Conservation (phyloP, 2,329 filamentous ascomycete species). For the Venturia pyrina region DNA sequence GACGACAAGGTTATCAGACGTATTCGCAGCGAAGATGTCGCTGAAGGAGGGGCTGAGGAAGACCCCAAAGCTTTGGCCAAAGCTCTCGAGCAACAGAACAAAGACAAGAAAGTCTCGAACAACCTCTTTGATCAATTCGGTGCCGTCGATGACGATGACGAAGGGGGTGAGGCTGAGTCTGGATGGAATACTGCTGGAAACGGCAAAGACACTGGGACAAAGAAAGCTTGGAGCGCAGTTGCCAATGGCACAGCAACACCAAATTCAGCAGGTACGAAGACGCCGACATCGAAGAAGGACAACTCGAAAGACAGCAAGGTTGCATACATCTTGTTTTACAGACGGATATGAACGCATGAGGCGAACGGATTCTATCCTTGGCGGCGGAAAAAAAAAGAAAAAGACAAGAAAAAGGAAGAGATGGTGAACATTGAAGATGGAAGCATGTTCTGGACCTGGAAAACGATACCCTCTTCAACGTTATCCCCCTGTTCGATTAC, state of each 20-base stretch:
- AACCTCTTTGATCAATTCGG: constrained; percentile 65
- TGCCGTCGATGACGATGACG: constrained; percentile 55
- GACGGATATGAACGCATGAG: constrained; percentile 45
- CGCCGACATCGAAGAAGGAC: constrained; percentile 49
- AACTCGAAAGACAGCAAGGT: constrained; percentile 86
- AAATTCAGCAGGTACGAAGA: constrained; percentile 51
- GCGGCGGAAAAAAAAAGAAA: not conserved
- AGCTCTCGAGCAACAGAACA: constrained; percentile 57
- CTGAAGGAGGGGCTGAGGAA: constrained; percentile 73
- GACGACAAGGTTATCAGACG: constrained; percentile 88
- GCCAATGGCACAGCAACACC: constrained; percentile 44
- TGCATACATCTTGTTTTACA: constrained; percentile 92
- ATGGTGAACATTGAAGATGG: not conserved
- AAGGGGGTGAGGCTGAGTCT: constrained; percentile 30
- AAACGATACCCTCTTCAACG: constrained; percentile 1
- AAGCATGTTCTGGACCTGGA: constrained; percentile 1
- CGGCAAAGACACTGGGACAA: not conserved
- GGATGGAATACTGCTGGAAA: constrained; percentile 9
- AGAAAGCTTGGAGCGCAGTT: constrained; percentile 66
- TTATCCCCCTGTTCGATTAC: not conserved
- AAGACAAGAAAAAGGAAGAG: not conserved
- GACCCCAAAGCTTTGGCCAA: constrained; percentile 58
- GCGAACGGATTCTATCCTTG: not conserved
- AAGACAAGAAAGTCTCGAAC: constrained; percentile 35
- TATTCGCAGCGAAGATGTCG: constrained; percentile 79